Percentiles rank a stretch among this genome's conserved stretches.
phyloP scores from a whole-genome alignment of 192 early-diverging fungal genomes.

The Funneliformis mosseae region DNA sequence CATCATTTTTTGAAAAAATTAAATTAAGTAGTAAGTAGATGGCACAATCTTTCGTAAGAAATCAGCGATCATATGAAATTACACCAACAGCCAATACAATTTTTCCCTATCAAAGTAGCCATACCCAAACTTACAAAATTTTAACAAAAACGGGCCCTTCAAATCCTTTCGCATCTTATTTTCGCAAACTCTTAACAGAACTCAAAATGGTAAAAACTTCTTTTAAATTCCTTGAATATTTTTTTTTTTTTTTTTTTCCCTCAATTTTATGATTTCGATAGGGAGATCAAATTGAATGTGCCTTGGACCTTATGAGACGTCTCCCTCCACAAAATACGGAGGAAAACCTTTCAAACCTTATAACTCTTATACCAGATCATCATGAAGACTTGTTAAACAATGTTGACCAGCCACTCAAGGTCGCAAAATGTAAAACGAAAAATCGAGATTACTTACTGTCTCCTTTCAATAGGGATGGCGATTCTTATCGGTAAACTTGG shows the following conservation, averaged over 20 bases:
- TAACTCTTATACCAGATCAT: constrained; percentile 81
- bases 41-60: background rate
- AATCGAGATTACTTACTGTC: constrained; percentile 88
- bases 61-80: constrained; percentile 31
- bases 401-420: constrained; percentile 91
- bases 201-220: constrained; percentile 19
- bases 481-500: constrained; percentile 77
- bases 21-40: background rate
- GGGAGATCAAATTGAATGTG: constrained; percentile 75
- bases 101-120: background rate
- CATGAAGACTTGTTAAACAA: constrained; percentile 89
- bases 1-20: background rate
- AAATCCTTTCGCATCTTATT: background rate
- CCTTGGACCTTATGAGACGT: constrained; percentile 96
- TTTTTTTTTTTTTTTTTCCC: background rate
- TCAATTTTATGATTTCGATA: background rate
- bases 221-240: background rate
- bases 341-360: constrained; percentile 81
- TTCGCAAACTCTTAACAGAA: constrained; percentile 17
- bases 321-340: constrained; percentile 91
- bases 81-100: constrained; percentile 28
- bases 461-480: constrained; percentile 97
- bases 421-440: constrained; percentile 65
- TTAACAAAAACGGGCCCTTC: too few relatives aligned
- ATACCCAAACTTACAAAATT: background rate